Conservation (phyloP, 768 basidiomycete species). For the Lentinula edodes region DNA sequence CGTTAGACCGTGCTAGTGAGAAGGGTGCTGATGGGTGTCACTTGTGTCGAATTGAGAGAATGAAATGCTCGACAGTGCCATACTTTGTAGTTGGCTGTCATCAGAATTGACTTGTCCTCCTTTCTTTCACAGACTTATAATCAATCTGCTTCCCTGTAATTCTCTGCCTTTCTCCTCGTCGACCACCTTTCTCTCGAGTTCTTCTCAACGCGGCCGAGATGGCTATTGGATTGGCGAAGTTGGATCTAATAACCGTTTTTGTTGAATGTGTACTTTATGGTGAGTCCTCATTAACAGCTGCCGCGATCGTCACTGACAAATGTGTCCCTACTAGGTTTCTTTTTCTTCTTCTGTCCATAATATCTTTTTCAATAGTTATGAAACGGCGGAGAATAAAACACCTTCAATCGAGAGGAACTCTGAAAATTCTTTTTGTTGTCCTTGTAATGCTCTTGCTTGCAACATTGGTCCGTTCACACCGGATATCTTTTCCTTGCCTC, state of each 20-base stretch:
- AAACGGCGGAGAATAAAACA: not conserved
- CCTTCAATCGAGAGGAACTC: not conserved
- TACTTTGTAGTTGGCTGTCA: not conserved
- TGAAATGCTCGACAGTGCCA: not conserved
- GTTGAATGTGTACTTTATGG: constrained; percentile 2
- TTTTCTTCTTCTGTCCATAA: not conserved
- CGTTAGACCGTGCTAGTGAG: not conserved
- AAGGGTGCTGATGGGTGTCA: not conserved
- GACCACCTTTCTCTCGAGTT: not conserved
- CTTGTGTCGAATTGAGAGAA: not conserved
- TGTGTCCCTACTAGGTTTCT: not conserved
- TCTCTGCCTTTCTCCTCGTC: not conserved
- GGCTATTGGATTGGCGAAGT: not conserved
- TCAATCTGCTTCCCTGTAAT: no score
- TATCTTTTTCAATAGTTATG: not conserved
- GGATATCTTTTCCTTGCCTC: not conserved
- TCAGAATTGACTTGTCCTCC: not conserved
- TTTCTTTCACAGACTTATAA: not conserved
- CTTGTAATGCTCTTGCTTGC: not conserved
- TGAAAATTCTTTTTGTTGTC: not conserved
- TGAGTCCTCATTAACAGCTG: not conserved
- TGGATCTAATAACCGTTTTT: not conserved
- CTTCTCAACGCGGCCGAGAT: not conserved
- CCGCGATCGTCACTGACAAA: not conserved
- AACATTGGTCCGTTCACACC: not conserved